These are phyloP conservation scores for Amylocarpus encephaloides DNA, from an alignment of 2,329 filamentous ascomycete species.

Conservation along the genomic window DNA sequence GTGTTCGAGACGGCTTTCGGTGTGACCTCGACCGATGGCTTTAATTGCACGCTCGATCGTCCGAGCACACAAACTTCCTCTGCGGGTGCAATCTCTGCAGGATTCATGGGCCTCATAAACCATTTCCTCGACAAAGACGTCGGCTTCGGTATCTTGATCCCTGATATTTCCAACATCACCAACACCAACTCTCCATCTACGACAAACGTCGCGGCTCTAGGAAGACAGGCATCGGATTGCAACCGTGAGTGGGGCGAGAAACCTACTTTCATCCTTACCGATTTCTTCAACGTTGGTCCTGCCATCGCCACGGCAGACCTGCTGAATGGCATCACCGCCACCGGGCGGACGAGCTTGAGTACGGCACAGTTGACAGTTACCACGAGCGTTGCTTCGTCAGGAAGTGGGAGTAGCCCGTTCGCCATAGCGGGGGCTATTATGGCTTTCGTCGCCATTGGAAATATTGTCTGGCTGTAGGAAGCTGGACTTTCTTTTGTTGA, in stretches of 20 bases:
- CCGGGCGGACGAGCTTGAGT: slow-evolving; percentile 22
- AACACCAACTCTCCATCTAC: slow-evolving; percentile 61
- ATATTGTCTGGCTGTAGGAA: slow-evolving; percentile 20
- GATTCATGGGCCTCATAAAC: slow-evolving; percentile 68
- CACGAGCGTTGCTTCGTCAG: slow-evolving; percentile 4
- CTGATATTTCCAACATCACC: slow-evolving; percentile 52
- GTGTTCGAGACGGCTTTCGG: slow-evolving; percentile 71
- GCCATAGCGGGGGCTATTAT: slow-evolving; percentile 11
- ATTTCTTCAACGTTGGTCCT: slow-evolving; percentile 71
- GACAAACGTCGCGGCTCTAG: slow-evolving; percentile 45
- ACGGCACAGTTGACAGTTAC: slow-evolving; percentile 19
- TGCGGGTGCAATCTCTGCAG: slow-evolving; percentile 47
- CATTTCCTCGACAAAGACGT: slow-evolving; percentile 65
- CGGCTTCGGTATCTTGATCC: slow-evolving; percentile 50
- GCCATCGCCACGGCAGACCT: slow-evolving; percentile 63
- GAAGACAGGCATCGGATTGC: slow-evolving; percentile 49
- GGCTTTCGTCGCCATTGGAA: slow-evolving; percentile 17
- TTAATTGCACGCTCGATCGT: slow-evolving; percentile 66
- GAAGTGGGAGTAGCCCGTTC: slow-evolving; percentile 5
- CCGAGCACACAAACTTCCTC: slow-evolving; percentile 47
- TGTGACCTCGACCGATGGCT: slow-evolving; percentile 53
- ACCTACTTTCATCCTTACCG: slow-evolving; percentile 71
- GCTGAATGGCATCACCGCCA: slow-evolving; percentile 50
- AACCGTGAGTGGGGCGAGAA: slow-evolving; percentile 50
- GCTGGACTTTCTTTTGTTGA: slow-evolving; percentile 1